Evolutionary conservation across 768 basidiomycete genomes (phyloP), one percentile per base, ranked within the genome.

Genomic region (Lyophyllum shimeji): DNA sequence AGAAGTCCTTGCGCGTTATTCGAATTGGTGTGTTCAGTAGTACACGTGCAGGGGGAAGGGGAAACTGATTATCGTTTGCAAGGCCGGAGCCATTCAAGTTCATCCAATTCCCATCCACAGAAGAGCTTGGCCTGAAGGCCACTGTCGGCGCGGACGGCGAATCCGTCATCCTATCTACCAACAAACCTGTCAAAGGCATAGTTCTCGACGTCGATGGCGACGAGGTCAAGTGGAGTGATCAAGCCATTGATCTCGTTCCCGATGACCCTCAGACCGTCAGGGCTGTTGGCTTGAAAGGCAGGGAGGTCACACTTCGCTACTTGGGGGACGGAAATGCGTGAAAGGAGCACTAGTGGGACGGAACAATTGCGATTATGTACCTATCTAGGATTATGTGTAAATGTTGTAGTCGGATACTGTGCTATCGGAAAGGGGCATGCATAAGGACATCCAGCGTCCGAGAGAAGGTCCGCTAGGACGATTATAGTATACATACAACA

Each of bases 41-140:
- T 70, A 45, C 17, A 39, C n/a, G n/a, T n/a, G n/a, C n/a, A 31
- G 29, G 25, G 8, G 18, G 43, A 17, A 31, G 24, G 51, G 34
- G 34, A 39, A 42, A 42, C 46, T 46, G 57, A 50, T 56, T 13
- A 31, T 7, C 25, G 15, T 18, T 47, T 52, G 56, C 49, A 95
- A n/a, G 95, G 95, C 94, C 94, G 12, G 93, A 95, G 69, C 95
- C 95, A 17, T 97, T 88, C 79, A 97, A 97, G 71, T 95, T 84
- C 72, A 85, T 97, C 69, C 74, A 81, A 52, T 95, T 95, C 78
- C 92, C 93, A 31, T 64, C 82, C 11, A 69, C 78, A 27, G 70
- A 77, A 52, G 80, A 82, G 50, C 68, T 89, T 49, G 84, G 82
- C 12, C 78, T 97, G 52, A 71, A 76, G 52, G 78, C 86, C 59